Evolutionary conservation across 2,329 filamentous ascomycete species (phyloP).

Genomic region (Botrytis fragariae): DNA sequence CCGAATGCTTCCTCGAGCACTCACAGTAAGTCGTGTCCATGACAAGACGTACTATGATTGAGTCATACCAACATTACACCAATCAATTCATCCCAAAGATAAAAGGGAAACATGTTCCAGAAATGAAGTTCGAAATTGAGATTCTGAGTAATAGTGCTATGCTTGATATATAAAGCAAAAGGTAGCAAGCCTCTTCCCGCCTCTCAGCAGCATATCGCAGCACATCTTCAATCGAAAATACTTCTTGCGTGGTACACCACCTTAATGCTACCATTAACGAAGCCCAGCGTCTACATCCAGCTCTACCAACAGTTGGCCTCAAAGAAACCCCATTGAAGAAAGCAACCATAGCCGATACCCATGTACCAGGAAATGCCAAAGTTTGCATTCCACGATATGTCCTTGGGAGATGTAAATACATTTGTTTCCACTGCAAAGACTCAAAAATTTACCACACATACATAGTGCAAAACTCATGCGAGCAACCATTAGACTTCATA

Average conservation of each 20-base stretch:
- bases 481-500: conserved; percentile 28
- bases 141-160: background rate
- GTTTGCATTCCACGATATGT: conserved; percentile 19
- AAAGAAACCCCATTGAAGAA: conserved; percentile 41
- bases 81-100: background rate
- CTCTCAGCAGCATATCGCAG: no score
- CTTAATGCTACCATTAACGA: conserved; percentile 27
- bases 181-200: no score
- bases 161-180: background rate
- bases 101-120: background rate
- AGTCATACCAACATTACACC: no score
- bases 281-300: conserved; percentile 23
- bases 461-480: background rate
- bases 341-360: conserved; percentile 17
- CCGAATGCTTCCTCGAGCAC: no score
- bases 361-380: conserved; percentile 23
- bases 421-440: background rate
- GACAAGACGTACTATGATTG: background rate
- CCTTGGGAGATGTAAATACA: conserved; percentile 22
- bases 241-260: background rate
- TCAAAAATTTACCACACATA: background rate
- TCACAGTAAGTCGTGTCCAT: background rate
- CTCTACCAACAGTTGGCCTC: conserved; percentile 27
- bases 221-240: background rate
- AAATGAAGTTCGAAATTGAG: background rate